These are phyloP conservation scores for Ophiostoma pallidulum DNA, from an alignment of 2,329 filamentous ascomycete species.

Conservation along the genomic window DNA sequence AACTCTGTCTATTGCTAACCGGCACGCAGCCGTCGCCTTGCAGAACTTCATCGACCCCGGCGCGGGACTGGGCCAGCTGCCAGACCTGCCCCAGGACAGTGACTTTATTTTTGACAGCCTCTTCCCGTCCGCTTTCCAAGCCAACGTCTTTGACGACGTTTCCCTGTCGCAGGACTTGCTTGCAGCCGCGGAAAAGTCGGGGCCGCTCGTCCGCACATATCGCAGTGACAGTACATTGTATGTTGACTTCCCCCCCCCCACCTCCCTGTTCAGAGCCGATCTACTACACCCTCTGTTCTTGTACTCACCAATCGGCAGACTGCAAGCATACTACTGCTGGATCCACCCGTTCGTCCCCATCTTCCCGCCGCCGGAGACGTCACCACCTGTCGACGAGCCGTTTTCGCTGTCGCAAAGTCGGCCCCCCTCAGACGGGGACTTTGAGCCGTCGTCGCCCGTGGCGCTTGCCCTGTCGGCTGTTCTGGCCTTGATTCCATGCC, in stretches of 20 bases:
- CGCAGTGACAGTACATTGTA: slow-evolving; percentile 33
- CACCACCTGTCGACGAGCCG: slow-evolving; percentile 25
- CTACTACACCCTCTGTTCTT: too few relatives aligned
- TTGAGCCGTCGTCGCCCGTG: slow-evolving; percentile 34
- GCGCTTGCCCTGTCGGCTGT: slow-evolving; percentile 38
- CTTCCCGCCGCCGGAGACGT: slow-evolving; percentile 32
- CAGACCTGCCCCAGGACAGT: slow-evolving; percentile 36
- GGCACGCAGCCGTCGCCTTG: slow-evolving; percentile 24
- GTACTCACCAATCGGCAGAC: slow-evolving; percentile 13
- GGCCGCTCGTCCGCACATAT: slow-evolving; percentile 33
- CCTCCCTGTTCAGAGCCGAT: too few relatives aligned
- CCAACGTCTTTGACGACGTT: slow-evolving; percentile 13
- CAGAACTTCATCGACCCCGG: slow-evolving; percentile 37
- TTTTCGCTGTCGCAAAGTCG: slow-evolving; percentile 27
- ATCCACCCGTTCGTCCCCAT: slow-evolving; percentile 43
- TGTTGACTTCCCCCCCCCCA: too few relatives aligned
- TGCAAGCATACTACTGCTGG: slow-evolving; percentile 43
- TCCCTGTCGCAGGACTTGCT: slow-evolving; percentile 15
- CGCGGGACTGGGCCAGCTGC: slow-evolving; percentile 37
- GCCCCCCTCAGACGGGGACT: slow-evolving; percentile 25
- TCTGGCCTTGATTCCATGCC: slow-evolving; percentile 37
- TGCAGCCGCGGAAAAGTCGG: slow-evolving; percentile 8
- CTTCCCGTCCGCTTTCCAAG: slow-evolving; percentile 23
- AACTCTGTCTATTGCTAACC: not conserved
- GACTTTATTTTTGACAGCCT: slow-evolving; percentile 39